A percentile compares a stretch with the other conserved stretches of the same genome.
Evolutionary conservation across 345 rosid genomes (phyloP).

Genomic region (Populus nigra): DNA sequence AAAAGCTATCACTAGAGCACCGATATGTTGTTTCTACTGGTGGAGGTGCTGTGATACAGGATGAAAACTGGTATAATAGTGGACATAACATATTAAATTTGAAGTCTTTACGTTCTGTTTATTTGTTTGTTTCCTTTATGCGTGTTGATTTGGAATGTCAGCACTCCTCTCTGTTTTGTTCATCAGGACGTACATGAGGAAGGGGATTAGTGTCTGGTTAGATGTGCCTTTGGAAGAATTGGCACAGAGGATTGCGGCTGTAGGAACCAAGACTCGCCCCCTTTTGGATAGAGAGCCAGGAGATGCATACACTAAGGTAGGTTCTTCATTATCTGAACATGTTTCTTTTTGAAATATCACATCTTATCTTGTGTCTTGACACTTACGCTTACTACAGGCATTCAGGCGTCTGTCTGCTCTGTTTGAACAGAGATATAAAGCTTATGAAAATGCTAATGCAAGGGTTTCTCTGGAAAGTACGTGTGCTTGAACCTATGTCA

Average conservation of each 20-base stretch:
- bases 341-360: neutral
- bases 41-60: constrained; percentile 81
- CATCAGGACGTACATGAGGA: constrained; percentile 74
- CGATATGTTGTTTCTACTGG: constrained; percentile 89
- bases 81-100: neutral
- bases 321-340: neutral
- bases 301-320: constrained; percentile 75
- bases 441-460: constrained; percentile 74
- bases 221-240: constrained; percentile 96
- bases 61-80: constrained; percentile 65
- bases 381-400: constrained; percentile 47
- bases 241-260: constrained; percentile 85
- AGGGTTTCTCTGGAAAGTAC: constrained; percentile 81
- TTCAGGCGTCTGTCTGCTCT: constrained; percentile 64
- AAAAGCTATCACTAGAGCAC: constrained; percentile 54
- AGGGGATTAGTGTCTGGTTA: constrained; percentile 85
- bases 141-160: neutral
- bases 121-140: neutral
- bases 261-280: constrained; percentile 88
- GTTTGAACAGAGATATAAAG: constrained; percentile 63
- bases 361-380: neutral
- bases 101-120: neutral
- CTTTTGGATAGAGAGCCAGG: constrained; percentile 71
- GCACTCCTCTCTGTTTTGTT: neutral
- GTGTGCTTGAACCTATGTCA: constrained; percentile 13